A percentile compares a stretch with the other conserved stretches of the same genome.
These are phyloP conservation scores for Raphanus raphanistrum DNA, from an alignment of 345 rosid species.

Conservation along the genomic window DNA sequence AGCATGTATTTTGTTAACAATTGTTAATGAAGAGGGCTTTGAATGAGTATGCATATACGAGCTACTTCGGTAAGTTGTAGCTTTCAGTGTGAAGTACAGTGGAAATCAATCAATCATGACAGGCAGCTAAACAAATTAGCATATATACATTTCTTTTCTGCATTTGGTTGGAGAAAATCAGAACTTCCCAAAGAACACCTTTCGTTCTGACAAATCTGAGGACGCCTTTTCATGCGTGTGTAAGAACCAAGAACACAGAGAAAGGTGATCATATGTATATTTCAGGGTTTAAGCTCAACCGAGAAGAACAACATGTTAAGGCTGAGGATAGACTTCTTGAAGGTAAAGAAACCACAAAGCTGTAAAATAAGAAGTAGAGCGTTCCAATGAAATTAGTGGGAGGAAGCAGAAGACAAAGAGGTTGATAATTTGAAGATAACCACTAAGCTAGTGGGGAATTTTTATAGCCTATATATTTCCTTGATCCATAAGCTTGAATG, in stretches of 20 bases:
- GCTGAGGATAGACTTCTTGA: conserved; percentile 17
- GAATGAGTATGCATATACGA: background rate
- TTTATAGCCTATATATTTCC: background rate
- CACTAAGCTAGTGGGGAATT: background rate
- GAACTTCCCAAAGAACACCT: conserved; percentile 40
- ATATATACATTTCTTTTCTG: conserved; percentile 28
- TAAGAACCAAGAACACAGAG: conserved; percentile 40
- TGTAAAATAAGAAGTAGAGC: background rate
- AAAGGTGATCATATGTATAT: conserved; percentile 36
- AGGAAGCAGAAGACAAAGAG: background rate
- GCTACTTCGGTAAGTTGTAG: background rate
- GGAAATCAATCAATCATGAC: conserved; percentile 47
- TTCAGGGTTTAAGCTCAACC: conserved; percentile 31
- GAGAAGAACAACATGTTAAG: conserved; percentile 21
- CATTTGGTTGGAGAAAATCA: conserved; percentile 13
- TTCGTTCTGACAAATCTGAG: conserved; percentile 24
- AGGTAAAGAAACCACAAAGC: conserved; percentile 24
- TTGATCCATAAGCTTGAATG: background rate
- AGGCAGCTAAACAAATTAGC: conserved; percentile 55
- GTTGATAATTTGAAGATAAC: background rate
- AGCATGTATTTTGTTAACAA: background rate
- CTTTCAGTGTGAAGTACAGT: conserved; percentile 44
- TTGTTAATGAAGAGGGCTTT: background rate
- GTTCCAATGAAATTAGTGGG: background rate
- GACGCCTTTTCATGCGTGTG: conserved; percentile 26